phyloP scores from a whole-genome alignment of 2,329 filamentous ascomycete species.

The Talaromyces atroroseus region DNA sequence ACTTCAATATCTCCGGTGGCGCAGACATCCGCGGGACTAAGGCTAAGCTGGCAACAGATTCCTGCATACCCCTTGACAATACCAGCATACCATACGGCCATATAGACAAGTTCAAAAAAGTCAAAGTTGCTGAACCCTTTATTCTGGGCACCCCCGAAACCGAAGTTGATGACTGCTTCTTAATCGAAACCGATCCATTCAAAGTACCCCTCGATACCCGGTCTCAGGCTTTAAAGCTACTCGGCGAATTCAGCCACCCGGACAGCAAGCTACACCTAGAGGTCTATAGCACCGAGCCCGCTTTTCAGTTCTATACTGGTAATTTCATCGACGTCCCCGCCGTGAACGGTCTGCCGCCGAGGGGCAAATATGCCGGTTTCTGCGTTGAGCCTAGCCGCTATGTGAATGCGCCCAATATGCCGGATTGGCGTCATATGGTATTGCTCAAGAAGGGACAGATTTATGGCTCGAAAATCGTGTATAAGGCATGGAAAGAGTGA shows the following conservation, averaged over 20 bases:
- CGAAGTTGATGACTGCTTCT: conserved; percentile 85
- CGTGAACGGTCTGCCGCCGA: conserved; percentile 54
- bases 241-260: conserved; percentile 69
- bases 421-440: conserved; percentile 72
- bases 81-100: conserved; percentile 67
- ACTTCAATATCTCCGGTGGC: conserved; percentile 60
- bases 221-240: conserved; percentile 55
- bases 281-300: conserved; percentile 84
- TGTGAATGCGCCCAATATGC: conserved; percentile 79
- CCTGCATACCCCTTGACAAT: conserved; percentile 69
- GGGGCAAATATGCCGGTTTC: conserved; percentile 68
- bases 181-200: conserved; percentile 61
- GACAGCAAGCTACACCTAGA: conserved; percentile 73
- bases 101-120: conserved; percentile 58
- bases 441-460: conserved; percentile 77
- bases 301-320: conserved; percentile 96
- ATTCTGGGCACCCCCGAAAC: conserved; percentile 65
- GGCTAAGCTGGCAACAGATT: conserved; percentile 52
- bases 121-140: conserved; percentile 64
- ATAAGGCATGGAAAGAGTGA: conserved; percentile 70
- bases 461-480: conserved; percentile 77
- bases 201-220: conserved; percentile 63
- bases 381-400: conserved; percentile 90
- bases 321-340: conserved; percentile 73
- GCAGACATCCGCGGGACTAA: conserved; percentile 59